Percentiles rank a stretch among this genome's conserved stretches.
Conservation (phyloP, 495 filamentous ascomycete species). For the Xylaria palmicola region DNA sequence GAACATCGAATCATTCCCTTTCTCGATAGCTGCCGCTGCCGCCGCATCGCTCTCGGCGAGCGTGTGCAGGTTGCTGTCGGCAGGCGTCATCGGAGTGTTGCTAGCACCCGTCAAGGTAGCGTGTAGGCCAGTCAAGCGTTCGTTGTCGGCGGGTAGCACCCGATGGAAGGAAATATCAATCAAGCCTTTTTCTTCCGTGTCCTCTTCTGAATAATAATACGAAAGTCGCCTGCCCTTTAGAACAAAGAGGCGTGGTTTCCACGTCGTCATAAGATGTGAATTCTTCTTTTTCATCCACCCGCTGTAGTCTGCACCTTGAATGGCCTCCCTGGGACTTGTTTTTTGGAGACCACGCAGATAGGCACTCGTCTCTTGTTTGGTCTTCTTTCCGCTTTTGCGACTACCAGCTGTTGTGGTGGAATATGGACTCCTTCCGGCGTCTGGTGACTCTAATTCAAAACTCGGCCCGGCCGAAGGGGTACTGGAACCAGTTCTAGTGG, state of each 20-base stretch:
- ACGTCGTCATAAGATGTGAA: slow-evolving; percentile 90
- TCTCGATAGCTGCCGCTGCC: slow-evolving; percentile 38
- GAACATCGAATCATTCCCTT: slow-evolving; percentile 65
- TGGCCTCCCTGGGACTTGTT: slow-evolving; percentile 79
- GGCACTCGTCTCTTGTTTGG: slow-evolving; percentile 92
- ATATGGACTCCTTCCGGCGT: slow-evolving; percentile 57
- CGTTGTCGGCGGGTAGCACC: slow-evolving; percentile 91
- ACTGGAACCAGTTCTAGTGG: slow-evolving; percentile 76
- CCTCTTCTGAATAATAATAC: slow-evolving; percentile 94
- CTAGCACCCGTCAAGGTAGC: slow-evolving; percentile 88
- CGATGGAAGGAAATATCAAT: slow-evolving; percentile 98
- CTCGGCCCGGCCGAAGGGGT: slow-evolving; percentile 80
- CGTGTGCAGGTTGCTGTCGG: slow-evolving; percentile 59
- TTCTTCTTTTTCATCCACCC: slow-evolving; percentile 99
- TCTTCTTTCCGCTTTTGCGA: slow-evolving; percentile 59
- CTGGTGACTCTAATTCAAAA: slow-evolving; percentile 74
- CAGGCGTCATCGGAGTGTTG: slow-evolving; percentile 69
- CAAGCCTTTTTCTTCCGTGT: slow-evolving; percentile 87
- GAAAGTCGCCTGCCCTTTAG: slow-evolving; percentile 86
- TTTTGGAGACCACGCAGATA: slow-evolving; percentile 85
- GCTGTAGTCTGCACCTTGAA: slow-evolving; percentile 83
- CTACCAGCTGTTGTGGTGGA: slow-evolving; percentile 44
- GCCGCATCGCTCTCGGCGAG: slow-evolving; percentile 43
- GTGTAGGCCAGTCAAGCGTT: slow-evolving; percentile 83
- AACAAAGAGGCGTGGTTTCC: slow-evolving; percentile 94